Conservation (phyloP, 129 eudicot species). For the Daucus carota region DH1_v3.0 NC_030381.2:7469001-7469500, state of each 20-base stretch:
- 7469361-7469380: not conserved
- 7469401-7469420: not conserved
- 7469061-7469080: slow-evolving; percentile 77
- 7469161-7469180: not conserved
- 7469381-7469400: not conserved
- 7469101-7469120: slow-evolving; percentile 96
- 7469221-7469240: slow-evolving; percentile 95
- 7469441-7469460: not conserved
- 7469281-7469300: slow-evolving; percentile 87
- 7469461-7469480: not conserved
- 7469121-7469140: slow-evolving; percentile 25
- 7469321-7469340: slow-evolving; percentile 96
- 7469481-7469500: not conserved
- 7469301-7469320: slow-evolving; percentile 80
- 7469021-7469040: slow-evolving; percentile 85
- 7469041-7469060: slow-evolving; percentile 73
- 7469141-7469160: not conserved
- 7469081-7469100: slow-evolving; percentile 72
- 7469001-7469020: slow-evolving; percentile 57
- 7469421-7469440: not conserved
- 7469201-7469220: slow-evolving; percentile 21
- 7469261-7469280: slow-evolving; percentile 73
- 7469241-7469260: slow-evolving; percentile 89
- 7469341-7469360: slow-evolving; percentile 81
- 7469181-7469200: not conserved